Percentiles rank a stretch among this genome's conserved stretches.
Evolutionary conservation across 306 rosid species (phyloP).

Genomic region (Quercus parvula): DNA sequence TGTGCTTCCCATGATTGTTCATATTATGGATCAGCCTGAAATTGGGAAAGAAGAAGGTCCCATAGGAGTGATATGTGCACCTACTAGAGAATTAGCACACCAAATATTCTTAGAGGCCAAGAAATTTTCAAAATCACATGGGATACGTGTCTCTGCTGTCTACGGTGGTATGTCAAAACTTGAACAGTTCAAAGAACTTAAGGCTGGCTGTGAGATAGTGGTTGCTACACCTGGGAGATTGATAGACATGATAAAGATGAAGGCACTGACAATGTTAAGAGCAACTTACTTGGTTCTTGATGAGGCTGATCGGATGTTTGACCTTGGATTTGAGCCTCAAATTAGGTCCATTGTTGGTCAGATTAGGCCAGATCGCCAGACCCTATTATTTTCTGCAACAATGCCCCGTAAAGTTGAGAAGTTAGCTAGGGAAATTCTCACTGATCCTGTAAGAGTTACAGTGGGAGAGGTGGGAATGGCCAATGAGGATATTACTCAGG

Average conservation of each 20-base stretch:
- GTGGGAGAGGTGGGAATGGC: conserved; percentile 99
- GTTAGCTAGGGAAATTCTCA: conserved; percentile 89
- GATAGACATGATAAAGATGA: conserved; percentile 91
- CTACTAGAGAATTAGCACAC: conserved; percentile 94
- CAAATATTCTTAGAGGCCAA: conserved; percentile 85
- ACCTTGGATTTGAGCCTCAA: conserved; percentile 99
- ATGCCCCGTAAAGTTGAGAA: conserved; percentile 94
- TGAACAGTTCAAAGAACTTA: conserved; percentile 93
- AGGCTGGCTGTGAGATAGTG: conserved; percentile 96
- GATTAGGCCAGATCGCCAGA: conserved; percentile 98
- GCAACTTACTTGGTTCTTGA: conserved; percentile 95
- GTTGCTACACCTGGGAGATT: conserved; percentile 98
- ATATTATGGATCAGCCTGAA: conserved; percentile 98
- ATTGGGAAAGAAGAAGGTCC: conserved; percentile 98
- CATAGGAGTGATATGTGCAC: conserved; percentile 97
- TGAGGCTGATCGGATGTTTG: conserved; percentile 99
- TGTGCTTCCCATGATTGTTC: conserved; percentile 97
- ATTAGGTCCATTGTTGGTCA: conserved; percentile 96
- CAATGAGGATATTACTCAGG: conserved; percentile 97
- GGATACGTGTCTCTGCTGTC: conserved; percentile 83
- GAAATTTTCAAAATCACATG: conserved; percentile 78
- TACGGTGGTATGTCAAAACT: conserved; percentile 99
- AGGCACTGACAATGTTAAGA: conserved; percentile 80
- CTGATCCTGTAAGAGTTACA: conserved; percentile 83
- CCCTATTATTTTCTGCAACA: conserved; percentile 91